Evolutionary conservation across 257 asterid genomes (phyloP), one percentile per base, ranked within the genome.

Genomic region (Datura wrightii): DNA sequence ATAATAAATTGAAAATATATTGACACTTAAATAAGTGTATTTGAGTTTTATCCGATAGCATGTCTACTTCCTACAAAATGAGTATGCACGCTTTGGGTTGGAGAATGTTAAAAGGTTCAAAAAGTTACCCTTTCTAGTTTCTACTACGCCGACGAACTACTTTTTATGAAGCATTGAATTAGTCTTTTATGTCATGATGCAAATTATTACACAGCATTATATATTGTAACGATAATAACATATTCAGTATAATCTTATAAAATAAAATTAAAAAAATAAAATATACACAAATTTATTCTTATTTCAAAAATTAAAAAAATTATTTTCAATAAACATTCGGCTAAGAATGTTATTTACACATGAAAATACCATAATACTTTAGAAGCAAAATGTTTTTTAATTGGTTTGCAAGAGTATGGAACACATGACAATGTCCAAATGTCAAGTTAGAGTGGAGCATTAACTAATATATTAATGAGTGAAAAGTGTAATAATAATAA

Each of bases 51-150:
- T 24, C 31, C 0, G 31, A 69, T 69, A 6, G 37, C 31, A 69
- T 69, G 6, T 54, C 8, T 5, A 54, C 36, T n/a, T 4, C 24
- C 18, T 41, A 70, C 79, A 71, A 71, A 71, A 71, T 42, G 79
- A 71, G 37, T 70, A 70, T 70, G 79, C 79, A n/a, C 37, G 18
- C 56, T 71, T 3, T 18, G 46, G 14, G 34, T 18, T 42, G 31
- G 84, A 13, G 15, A 42, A 46, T 37, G 74, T 36, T 24, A 70
- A 78, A 42, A 24, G 53, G 79, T n/a, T 10, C 39, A 79, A 70
- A 37, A 53, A 83, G 88, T 79, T 85, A 74, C 83, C 83, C 89
- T 87, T 85, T 83, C 41, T 44, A 5, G 88, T 87, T 85, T 83
- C 41, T 44, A 5, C 56, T 42, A 87, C 84, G 66, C 83, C 89